These are phyloP conservation scores for Castanospermum australe DNA, from an alignment of 306 rosid species.

Conservation along the genomic window DNA sequence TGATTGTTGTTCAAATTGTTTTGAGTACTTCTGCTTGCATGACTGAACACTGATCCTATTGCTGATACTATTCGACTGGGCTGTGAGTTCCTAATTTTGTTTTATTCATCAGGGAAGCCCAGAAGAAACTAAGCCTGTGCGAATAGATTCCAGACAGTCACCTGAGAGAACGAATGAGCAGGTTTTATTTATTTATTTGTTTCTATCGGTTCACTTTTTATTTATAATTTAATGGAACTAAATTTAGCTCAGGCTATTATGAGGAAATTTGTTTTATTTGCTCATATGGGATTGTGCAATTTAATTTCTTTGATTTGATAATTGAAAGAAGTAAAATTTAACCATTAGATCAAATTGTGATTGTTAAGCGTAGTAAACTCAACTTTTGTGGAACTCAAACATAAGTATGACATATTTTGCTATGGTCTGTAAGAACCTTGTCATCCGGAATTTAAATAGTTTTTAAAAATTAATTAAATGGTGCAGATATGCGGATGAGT, in stretches of 20 bases:
- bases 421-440: neutral
- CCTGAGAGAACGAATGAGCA: slow-evolving; percentile 42
- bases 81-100: neutral
- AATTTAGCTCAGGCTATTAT: neutral
- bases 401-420: neutral
- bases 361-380: neutral
- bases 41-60: neutral
- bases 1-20: neutral
- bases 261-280: slow-evolving; percentile 14
- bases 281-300: slow-evolving; percentile 9
- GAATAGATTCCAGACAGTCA: slow-evolving; percentile 36
- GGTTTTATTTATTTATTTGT: slow-evolving; percentile 34
- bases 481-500: neutral
- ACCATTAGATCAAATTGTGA: neutral
- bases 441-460: neutral
- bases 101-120: slow-evolving; percentile 45
- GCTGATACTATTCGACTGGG: neutral
- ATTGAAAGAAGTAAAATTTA: neutral
- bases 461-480: neutral
- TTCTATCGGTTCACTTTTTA: neutral
- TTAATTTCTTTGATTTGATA: slow-evolving; percentile 7
- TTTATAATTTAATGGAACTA: neutral
- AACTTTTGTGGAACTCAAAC: neutral
- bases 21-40: slow-evolving; percentile 5
- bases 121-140: slow-evolving; percentile 47